phyloP scores from a whole-genome alignment of 2,329 filamentous ascomycete genomes.

The Ambrosiella cleistominuta region DNA sequence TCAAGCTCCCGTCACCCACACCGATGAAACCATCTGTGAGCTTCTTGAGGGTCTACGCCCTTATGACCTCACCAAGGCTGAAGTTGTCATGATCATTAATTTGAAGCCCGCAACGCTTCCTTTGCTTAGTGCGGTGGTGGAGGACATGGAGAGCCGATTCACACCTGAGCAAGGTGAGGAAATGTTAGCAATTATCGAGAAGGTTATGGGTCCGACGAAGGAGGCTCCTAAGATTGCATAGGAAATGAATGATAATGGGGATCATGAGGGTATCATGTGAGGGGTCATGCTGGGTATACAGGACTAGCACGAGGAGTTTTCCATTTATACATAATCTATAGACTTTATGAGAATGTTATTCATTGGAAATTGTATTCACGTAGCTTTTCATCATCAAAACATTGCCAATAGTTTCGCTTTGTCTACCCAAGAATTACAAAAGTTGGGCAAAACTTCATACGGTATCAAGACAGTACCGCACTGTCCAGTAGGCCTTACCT shows the following conservation, averaged over 20 bases:
- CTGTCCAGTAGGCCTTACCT: not conserved
- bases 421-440: no score
- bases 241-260: constrained; percentile 15
- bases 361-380: not conserved
- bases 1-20: constrained; percentile 36
- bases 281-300: not conserved
- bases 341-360: not conserved
- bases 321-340: not conserved
- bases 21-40: constrained; percentile 30
- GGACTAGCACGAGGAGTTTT: not conserved
- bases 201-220: constrained; percentile 34
- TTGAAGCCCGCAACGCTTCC: constrained; percentile 39
- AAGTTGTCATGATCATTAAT: constrained; percentile 52
- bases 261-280: not conserved
- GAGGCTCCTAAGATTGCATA: constrained; percentile 18
- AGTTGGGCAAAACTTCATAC: not conserved
- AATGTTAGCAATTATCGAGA: constrained; percentile 37
- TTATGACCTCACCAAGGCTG: constrained; percentile 48
- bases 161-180: constrained; percentile 38
- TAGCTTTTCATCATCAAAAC: not conserved
- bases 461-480: not conserved
- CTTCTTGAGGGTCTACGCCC: constrained; percentile 38
- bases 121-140: constrained; percentile 44
- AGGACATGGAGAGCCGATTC: constrained; percentile 47
- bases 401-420: not conserved